Conservation (phyloP, 768 basidiomycete species). For the Leccinum rimulosum region DNA sequence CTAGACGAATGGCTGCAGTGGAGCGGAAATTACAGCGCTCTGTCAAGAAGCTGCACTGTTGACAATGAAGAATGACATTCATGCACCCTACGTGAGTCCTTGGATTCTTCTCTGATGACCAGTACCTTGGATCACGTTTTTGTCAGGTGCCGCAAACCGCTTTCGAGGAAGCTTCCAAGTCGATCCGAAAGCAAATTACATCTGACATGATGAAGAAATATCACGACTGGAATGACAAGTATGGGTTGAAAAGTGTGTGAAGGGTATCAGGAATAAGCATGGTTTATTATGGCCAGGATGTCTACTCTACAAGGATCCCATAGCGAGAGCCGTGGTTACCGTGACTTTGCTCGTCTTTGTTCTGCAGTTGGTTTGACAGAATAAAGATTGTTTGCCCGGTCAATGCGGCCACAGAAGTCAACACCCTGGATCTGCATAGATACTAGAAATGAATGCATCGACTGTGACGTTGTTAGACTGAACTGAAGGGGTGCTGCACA, state of each 20-base stretch:
- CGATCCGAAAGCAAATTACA: slow-evolving; percentile 81
- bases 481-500: not conserved
- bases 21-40: slow-evolving; percentile 87
- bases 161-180: slow-evolving; percentile 69
- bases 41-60: slow-evolving; percentile 95
- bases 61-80: slow-evolving; percentile 86
- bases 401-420: not conserved
- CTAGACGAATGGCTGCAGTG: slow-evolving; percentile 93
- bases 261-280: not conserved
- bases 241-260: slow-evolving; percentile 23
- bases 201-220: slow-evolving; percentile 72
- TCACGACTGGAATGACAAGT: slow-evolving; percentile 58
- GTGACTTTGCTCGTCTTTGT: not conserved
- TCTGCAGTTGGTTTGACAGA: not conserved
- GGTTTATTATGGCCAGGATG: not conserved
- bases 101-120: not conserved
- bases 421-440: not conserved
- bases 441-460: not conserved
- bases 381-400: not conserved
- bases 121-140: not conserved
- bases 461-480: not conserved
- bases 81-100: slow-evolving; percentile 66
- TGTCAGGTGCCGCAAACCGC: slow-evolving; percentile 70
- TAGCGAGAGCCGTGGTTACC: not conserved
- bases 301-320: not conserved